Base-by-base conservation (phyloP, 768 basidiomycete species). In the Pholiota molesta region DNA sequence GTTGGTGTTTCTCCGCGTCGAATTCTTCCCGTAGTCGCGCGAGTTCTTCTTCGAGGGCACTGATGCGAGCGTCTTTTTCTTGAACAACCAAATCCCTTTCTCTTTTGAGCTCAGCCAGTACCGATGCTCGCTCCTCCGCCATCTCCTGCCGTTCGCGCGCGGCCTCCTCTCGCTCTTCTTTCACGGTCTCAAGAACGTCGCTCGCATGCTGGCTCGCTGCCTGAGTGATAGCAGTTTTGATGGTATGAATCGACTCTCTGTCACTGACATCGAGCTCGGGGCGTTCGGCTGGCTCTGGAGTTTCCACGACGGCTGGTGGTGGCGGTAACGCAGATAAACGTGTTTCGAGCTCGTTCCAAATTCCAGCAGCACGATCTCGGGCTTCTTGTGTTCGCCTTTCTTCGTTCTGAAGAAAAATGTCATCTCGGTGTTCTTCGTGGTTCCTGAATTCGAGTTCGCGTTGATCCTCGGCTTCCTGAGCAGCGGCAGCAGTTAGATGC, bases 401-500 rank as follows among this genome's bases (percentile, higher is more conserved):
- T 68, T 93, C 68, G 40, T 69, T 65, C 44, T 65, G 54, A 6
- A 57, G 44, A 61, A 69, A 69, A n/a, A 67, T 35, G 6, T 62
- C 57, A 28, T 69, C 80, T 7, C 91, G 78, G 55, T 84, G 86
- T 11, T 88, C 85, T 72, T 94, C 92, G 61, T 84, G 82, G 1
- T 75, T 75, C 17, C 83, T 81, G 74, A 91, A 92, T 31, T 87
- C 84, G 8, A 71, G 72, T 60, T 93, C 91, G 10, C 91, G 83
- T 51, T 77, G 77, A 26, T 84, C 81, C 67, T 94, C 92, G 0
- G 83, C 84, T 55, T 85, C 83, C 37, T 83, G 80, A 0, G 86
- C 83, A 2, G 79, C 79, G 8, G 78, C 76, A 9, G 79, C 77
- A 5, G 83, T 76, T 31, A 83, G 76, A 3, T 79, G 76, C 13